Conservation (phyloP, 352 stramenopile genomes). For the Phytophthora hibernalis region DNA sequence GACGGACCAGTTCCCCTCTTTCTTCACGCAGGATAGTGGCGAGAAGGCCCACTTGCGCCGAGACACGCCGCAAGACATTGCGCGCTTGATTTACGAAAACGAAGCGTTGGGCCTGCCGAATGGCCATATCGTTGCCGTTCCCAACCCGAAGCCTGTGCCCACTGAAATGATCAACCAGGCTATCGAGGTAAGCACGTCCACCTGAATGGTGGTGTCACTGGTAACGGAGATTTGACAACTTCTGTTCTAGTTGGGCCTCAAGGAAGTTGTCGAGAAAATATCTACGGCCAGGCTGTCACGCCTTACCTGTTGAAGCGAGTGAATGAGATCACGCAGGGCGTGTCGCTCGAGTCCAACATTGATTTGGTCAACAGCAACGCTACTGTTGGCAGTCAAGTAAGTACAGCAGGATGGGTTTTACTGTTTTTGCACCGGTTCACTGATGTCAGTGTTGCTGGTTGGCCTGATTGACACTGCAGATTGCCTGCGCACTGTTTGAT, state of each 20-base stretch:
- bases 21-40: constrained; percentile 96
- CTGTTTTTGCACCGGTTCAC: not conserved
- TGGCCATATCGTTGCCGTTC: constrained; percentile 88
- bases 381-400: constrained; percentile 93
- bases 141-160: constrained; percentile 89
- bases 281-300: constrained; percentile 96
- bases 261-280: constrained; percentile 85
- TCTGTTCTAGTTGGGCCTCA: constrained; percentile 62
- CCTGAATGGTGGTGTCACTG: not conserved
- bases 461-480: constrained; percentile 38
- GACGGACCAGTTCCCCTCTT: constrained; percentile 96
- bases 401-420: not conserved
- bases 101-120: constrained; percentile 82
- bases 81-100: constrained; percentile 85
- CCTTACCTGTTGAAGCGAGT: constrained; percentile 91
- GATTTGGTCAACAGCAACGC: constrained; percentile 98
- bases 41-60: constrained; percentile 85
- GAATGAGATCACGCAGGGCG: constrained; percentile 94
- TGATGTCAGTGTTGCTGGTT: not conserved
- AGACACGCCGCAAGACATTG: constrained; percentile 89
- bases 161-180: constrained; percentile 90
- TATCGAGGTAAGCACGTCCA: constrained; percentile 67
- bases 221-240: constrained; percentile 6
- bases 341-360: constrained; percentile 95
- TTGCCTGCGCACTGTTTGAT: constrained; percentile 70